Evolutionary conservation across 768 basidiomycete species (phyloP), one percentile per base, ranked within the genome.

Genomic region (Chiua virens): DNA sequence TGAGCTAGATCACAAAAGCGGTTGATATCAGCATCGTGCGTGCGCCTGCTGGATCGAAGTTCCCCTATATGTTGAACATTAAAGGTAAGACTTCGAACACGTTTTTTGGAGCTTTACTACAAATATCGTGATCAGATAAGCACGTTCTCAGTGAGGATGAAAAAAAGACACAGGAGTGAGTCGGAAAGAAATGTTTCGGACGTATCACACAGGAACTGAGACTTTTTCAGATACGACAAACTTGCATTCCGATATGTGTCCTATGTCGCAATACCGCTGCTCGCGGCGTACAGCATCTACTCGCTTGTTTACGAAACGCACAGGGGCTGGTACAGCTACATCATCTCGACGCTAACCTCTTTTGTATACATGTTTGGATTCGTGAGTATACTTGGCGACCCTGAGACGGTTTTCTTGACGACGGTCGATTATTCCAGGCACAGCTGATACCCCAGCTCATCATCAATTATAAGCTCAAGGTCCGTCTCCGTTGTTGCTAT

Each of bases 301-400:
- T 92, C 89, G 23, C 76, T 94, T 21, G 55, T 92, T 25, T 89
- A 89, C 61, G 82, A 91, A 62, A 86, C 86, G 0, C 94, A 97
- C 70, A 81, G 83, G 58, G 89, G 92, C 49, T 98, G 95, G 96
- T 98, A 98, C 71, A 92, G 90, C 59, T 99, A 97, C 70, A 77
- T 91, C 47, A 92, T 98, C 52, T 86, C 91, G 38, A 97, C 95
- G 2, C 78, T 96, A 47, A 95, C 93, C 28, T 92, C 89, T 25
- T 94, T 91, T 69, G 89, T 93, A 35, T 92, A 93, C 64, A 92
- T 93, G 86, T 98, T 98, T 69, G 97, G 96, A 53, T 99, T 99
- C 70, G 94, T 97, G 60, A 79, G 94, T 84, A 17, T 21, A 39
- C 17, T 38, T 28, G 17, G 47, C 30, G 45, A 21, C 27, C 9